Conservation (phyloP, 257 asterid genomes). For the Solanum medicagineum region DNA sequence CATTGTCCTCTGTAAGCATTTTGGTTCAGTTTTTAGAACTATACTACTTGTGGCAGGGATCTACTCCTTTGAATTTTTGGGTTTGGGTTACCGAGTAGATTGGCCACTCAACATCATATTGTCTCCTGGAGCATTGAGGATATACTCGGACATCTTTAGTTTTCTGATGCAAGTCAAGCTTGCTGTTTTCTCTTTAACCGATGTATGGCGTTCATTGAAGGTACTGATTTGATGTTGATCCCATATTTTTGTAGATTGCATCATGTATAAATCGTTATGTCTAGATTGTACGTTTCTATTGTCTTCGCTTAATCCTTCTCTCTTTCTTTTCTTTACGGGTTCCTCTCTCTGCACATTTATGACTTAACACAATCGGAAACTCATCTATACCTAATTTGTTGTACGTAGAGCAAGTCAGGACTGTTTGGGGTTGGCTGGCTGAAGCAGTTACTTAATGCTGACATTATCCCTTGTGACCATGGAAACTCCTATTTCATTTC, state of each 20-base stretch:
- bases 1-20: background rate
- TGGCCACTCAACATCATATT: conserved; percentile 89
- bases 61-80: conserved; percentile 71
- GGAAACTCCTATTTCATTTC: background rate
- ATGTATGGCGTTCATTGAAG: conserved; percentile 76
- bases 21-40: conserved; percentile 2
- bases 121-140: conserved; percentile 64
- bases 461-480: background rate
- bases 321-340: background rate
- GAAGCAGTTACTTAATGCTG: background rate
- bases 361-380: background rate
- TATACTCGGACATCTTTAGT: conserved; percentile 74
- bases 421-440: background rate
- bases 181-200: conserved; percentile 80
- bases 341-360: background rate
- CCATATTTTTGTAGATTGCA: background rate
- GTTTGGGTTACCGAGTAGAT: conserved; percentile 87
- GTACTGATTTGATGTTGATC: conserved; percentile 18
- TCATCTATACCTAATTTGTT: background rate
- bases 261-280: background rate
- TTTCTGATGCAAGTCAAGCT: conserved; percentile 94
- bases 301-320: background rate
- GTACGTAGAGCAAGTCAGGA: background rate
- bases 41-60: conserved; percentile 49
- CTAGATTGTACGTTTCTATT: background rate